These are phyloP conservation scores for Kokia cookei DNA, from an alignment of 441 rosid species.

Conservation along the genomic window DNA sequence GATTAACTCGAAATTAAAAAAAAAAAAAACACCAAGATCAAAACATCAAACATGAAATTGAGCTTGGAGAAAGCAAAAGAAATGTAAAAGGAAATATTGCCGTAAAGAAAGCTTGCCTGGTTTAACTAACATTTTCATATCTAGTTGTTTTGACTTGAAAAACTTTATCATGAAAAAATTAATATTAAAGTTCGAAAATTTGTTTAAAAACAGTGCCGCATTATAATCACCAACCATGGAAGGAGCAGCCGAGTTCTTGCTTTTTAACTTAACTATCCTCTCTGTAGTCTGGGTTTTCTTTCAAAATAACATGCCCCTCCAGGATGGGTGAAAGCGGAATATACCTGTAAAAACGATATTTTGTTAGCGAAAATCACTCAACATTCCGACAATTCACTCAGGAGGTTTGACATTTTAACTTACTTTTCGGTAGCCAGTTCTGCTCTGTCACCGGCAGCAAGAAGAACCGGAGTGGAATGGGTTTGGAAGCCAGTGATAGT, in stretches of 20 bases:
- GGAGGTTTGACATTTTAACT: slow-evolving; percentile 1
- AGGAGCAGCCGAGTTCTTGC: background rate
- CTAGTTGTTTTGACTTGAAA: background rate
- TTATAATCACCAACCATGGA: background rate
- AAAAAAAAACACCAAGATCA: too few relatives aligned
- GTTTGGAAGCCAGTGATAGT: slow-evolving; percentile 97
- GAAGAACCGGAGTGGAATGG: slow-evolving; percentile 92
- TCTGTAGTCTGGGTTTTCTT: slow-evolving; percentile 71
- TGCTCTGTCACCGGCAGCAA: slow-evolving; percentile 95
- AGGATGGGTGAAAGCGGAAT: slow-evolving; percentile 84
- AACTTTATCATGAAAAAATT: background rate
- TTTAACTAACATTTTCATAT: background rate
- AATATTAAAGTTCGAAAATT: background rate
- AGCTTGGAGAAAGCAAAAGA: too few relatives aligned
- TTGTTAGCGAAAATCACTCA: background rate
- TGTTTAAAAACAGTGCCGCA: background rate
- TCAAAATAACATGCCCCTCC: slow-evolving; percentile 87
- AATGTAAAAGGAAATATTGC: too few relatives aligned
- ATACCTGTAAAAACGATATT: slow-evolving; percentile 41
- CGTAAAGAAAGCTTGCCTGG: background rate
- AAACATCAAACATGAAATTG: too few relatives aligned
- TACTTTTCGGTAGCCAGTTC: slow-evolving; percentile 96
- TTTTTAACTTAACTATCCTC: slow-evolving; percentile 30
- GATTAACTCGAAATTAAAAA: too few relatives aligned
- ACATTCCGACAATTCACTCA: background rate